Evolutionary conservation across 441 rosid species (phyloP), one percentile per base, ranked within the genome.

Genomic region (Theobroma grandiflorum): DNA sequence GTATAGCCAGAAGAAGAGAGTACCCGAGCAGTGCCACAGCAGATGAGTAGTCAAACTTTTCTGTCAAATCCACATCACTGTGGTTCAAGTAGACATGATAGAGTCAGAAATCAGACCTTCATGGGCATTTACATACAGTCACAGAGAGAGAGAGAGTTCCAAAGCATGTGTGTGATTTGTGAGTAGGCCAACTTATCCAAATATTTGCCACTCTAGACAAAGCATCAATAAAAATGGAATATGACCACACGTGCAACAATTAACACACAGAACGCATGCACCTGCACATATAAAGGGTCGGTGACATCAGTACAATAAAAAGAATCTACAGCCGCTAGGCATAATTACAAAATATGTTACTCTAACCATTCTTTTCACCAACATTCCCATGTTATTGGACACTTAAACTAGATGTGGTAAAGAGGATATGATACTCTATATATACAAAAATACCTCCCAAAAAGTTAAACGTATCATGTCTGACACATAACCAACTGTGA

Each of bases 21-120:
- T 79, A 92, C 18, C 98, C 98, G 20, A 96, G 87, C 55, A 91
- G 84, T 55, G 98, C 98, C 85, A 96, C 90, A 4, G 98, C 96
- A 53, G 95, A 93, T 72, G 98, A 95, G 86, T 91, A 95, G 86
- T 93, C 98, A 64, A 95, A 77, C 86, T 86, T 93, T 89, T 96
- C 99, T 45, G 97, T 92, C 87, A 91, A 82, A 76, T 93, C 97
- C 79, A 96, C 93, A 82, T 96, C 99, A 79, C 98, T 92, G 87
- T 84, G 74, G 61, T 77, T 71, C 79, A 84, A 83, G 71, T 45
- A 81, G 58, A 78, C 12, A 18, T 43, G 9, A 33, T 42, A 64
- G 31, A n/a, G 49, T 15, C 64, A 57, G 66, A 73, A 55, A 63
- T 4, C 71, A n/a, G 69, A 72, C 9, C 33, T 0, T 72, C 12